Percentiles rank a stretch among this genome's conserved stretches.
phyloP scores from a whole-genome alignment of 108 stramenopile species.

The Fistulifera solaris region DNA sequence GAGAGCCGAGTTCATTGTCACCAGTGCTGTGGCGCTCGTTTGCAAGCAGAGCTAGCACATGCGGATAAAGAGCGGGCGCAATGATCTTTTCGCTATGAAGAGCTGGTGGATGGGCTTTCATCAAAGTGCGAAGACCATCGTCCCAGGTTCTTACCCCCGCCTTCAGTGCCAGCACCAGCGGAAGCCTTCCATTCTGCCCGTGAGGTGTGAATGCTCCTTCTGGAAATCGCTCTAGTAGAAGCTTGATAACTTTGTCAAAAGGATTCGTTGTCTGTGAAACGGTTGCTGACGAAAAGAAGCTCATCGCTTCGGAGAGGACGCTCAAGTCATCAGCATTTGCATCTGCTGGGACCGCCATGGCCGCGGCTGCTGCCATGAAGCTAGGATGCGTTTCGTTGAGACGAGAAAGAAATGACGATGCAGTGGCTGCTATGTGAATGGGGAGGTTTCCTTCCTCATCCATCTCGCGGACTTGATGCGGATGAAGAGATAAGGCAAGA shows the following conservation, averaged over 20 bases:
- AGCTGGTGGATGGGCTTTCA: constrained; percentile 32
- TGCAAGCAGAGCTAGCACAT: constrained; percentile 21
- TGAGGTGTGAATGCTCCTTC: constrained; percentile 32
- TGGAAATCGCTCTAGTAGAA: constrained; percentile 31
- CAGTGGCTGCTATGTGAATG: constrained; percentile 38
- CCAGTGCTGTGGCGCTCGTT: constrained; percentile 2
- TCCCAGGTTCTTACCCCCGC: constrained; percentile 25
- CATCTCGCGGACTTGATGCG: constrained; percentile 43
- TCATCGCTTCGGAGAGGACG: constrained; percentile 5
- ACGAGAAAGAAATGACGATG: constrained; percentile 16
- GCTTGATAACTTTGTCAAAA: constrained; percentile 33
- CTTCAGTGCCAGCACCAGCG: constrained; percentile 28
- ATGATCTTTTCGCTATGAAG: constrained; percentile 17
- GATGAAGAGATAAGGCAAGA: constrained; percentile 36
- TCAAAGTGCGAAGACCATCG: constrained; percentile 30
- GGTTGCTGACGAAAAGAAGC: constrained; percentile 9
- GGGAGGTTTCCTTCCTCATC: constrained; percentile 46
- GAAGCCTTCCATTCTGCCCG: constrained; percentile 23
- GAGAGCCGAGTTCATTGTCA: neutral
- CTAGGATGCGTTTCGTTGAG: constrained; percentile 4
- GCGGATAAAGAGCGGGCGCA: constrained; percentile 19
- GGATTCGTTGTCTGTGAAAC: constrained; percentile 9
- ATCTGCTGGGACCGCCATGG: neutral
- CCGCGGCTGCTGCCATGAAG: constrained; percentile 5
- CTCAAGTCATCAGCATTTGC: neutral